Evolutionary conservation across 2,329 filamentous ascomycete genomes (phyloP).

Genomic region (Talaromyces amestolkiae): DNA sequence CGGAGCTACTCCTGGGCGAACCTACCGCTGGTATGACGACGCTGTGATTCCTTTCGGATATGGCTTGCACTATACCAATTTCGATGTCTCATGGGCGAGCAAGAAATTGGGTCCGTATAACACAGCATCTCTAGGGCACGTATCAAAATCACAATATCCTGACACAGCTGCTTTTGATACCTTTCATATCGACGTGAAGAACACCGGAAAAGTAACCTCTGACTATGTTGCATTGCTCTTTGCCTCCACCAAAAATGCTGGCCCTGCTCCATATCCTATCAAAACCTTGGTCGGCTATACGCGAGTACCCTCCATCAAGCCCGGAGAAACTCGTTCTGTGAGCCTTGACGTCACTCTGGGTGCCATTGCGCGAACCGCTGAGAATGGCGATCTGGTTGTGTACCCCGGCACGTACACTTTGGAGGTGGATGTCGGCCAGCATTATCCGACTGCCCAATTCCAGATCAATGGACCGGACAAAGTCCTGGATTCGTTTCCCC

Average conservation of each 20-base stretch:
- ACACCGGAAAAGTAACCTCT: constrained; percentile 31
- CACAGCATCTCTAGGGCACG: constrained; percentile 5
- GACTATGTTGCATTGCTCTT: constrained; percentile 38
- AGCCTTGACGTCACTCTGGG: constrained; percentile 32
- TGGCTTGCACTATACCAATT: constrained; percentile 42
- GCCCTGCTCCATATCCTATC: constrained; percentile 35
- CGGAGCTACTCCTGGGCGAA: constrained; percentile 33
- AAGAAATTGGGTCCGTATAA: constrained; percentile 9
- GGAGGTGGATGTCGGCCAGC: constrained; percentile 30
- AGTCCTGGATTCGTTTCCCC: constrained; percentile 29
- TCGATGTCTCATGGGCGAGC: constrained; percentile 22
- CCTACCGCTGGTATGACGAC: constrained; percentile 41
- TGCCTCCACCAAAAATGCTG: constrained; percentile 28
- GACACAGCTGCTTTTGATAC: constrained; percentile 31
- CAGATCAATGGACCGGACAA: constrained; percentile 23
- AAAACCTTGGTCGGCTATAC: constrained; percentile 35
- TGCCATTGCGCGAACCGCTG: constrained; percentile 31
- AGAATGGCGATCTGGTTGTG: constrained; percentile 32
- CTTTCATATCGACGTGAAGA: constrained; percentile 30
- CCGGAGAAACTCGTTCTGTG: constrained; percentile 24
- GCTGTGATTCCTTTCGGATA: constrained; percentile 38
- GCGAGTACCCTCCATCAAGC: constrained; percentile 23
- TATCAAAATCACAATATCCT: constrained; percentile 21
- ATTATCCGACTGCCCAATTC: constrained; percentile 23
- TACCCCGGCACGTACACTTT: constrained; percentile 36